A percentile compares a stretch with the other conserved stretches of the same genome.
Evolutionary conservation across 2,329 filamentous ascomycete species (phyloP).

Genomic region (Alternaria atra): DNA sequence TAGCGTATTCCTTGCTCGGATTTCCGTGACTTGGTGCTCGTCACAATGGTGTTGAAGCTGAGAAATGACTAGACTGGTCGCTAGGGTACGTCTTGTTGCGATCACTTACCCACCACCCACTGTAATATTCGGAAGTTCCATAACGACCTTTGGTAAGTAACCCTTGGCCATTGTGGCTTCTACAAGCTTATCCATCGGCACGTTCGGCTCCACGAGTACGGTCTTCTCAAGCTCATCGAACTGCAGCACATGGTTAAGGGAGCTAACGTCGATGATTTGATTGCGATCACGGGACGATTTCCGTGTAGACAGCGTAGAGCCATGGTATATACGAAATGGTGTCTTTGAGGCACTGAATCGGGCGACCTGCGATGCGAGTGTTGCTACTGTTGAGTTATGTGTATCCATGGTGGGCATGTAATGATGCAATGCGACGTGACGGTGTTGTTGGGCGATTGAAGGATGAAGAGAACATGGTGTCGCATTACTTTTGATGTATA

Average conservation of each 20-base stretch:
- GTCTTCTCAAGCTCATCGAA: slow-evolving; percentile 55
- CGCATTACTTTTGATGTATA: slow-evolving; percentile 15
- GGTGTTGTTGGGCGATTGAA: slow-evolving; percentile 1
- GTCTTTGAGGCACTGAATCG: slow-evolving; percentile 56
- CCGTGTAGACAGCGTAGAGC: slow-evolving; percentile 64
- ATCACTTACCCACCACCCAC: slow-evolving; percentile 64
- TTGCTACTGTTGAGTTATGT: slow-evolving; percentile 36
- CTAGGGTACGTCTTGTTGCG: not conserved
- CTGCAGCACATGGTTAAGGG: slow-evolving; percentile 57
- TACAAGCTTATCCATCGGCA: slow-evolving; percentile 72
- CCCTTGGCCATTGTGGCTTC: slow-evolving; percentile 64
- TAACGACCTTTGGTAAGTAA: slow-evolving; percentile 71
- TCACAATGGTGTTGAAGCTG: not conserved
- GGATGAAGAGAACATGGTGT: slow-evolving; percentile 14
- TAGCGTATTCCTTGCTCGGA: not conserved
- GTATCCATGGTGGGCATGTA: slow-evolving; percentile 33
- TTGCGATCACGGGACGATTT: slow-evolving; percentile 53
- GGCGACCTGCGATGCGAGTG: slow-evolving; percentile 49
- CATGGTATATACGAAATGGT: slow-evolving; percentile 66
- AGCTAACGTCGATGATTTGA: slow-evolving; percentile 59
- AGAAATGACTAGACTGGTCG: not conserved
- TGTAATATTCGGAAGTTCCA: slow-evolving; percentile 77
- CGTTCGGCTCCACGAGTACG: slow-evolving; percentile 71
- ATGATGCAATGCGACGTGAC: not conserved
- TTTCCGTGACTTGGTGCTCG: not conserved